Evolutionary conservation across 2,329 filamentous ascomycete species (phyloP), one percentile per base, ranked within the genome.

Genomic region (Trichoderma harzianum): DNA sequence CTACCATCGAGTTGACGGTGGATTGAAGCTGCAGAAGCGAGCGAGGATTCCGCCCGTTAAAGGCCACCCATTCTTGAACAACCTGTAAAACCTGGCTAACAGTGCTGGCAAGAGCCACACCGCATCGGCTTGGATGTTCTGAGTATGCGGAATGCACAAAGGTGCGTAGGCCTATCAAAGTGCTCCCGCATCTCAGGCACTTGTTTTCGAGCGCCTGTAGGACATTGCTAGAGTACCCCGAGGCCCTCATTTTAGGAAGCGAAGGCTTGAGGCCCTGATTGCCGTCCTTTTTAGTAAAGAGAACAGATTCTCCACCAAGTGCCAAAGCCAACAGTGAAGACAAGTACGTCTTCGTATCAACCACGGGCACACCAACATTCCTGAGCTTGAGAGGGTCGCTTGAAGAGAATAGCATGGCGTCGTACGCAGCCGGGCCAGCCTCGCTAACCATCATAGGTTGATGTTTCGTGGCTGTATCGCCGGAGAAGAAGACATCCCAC

Each of bases 231-330:
- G 91, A 85, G 75, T 88, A 88, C 6, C 89, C 88, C 0, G 88
- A 86, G 55, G 90, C 83, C 62, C 88, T 84, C 73, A 88, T 82
- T 7, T 81, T 79, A 0, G 83, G 76, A 1, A 87, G 75, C 2
- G 81, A 80, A 11, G 86, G 83, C 18, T 81, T 79, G 75, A 95
- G 93, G 0, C 81, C 82, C 28, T 80, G 81, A 32, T 84, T 84
- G 3, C 83, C 82, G 2, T 84, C 78, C 65, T 90, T 83, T 85
- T 89, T 93, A 0, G 80, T 78, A 78, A 93, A 96, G 39, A 96
- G 86, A 2, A 92, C 84, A 0, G 93, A 95, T 51, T 90, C 90
- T 62, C 92, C 86, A 0, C 93, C 93, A 7, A 94, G 86, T 0
- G 89, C 88, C 1, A 95, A 83, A 14, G 89, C 87, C 73, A 92